Percentiles rank a stretch among this genome's conserved stretches.
These are phyloP conservation scores for Malania oleifera DNA, from an alignment of 164 flowering plant genomes.

Conservation along the genomic window DNA sequence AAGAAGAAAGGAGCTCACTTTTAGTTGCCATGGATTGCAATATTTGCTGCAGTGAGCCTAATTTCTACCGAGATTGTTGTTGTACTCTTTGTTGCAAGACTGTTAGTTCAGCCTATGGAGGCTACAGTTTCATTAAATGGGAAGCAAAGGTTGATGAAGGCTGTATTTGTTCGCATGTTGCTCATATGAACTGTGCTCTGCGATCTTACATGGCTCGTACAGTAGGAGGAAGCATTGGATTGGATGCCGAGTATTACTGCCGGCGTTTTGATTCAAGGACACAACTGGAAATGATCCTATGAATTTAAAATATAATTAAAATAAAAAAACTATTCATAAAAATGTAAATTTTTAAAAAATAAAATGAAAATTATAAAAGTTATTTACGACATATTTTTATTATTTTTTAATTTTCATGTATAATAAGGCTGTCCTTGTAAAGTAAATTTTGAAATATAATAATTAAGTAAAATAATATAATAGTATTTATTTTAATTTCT, in stretches of 20 bases:
- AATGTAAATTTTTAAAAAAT: too few species aligned
- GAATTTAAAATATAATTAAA: too few species aligned
- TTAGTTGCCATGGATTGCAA: conserved; percentile 53
- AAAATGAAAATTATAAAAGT: too few species aligned
- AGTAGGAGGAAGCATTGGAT: conserved; percentile 69
- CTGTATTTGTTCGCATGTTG: conserved; percentile 67
- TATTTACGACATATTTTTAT: too few species aligned
- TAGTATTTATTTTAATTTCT: too few species aligned
- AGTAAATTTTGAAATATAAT: too few species aligned
- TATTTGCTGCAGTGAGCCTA: conserved; percentile 63
- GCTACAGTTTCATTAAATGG: conserved; percentile 67
- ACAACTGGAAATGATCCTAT: too few species aligned
- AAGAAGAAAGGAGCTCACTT: conserved; percentile 19
- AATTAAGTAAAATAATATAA: too few species aligned
- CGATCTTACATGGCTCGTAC: conserved; percentile 82
- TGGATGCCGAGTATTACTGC: conserved; percentile 83
- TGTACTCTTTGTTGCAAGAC: conserved; percentile 71
- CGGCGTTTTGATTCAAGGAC: conserved; percentile 83
- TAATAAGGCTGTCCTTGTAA: too few species aligned
- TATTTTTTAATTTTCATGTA: too few species aligned
- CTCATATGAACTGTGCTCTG: conserved; percentile 80
- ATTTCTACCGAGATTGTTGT: conserved; percentile 56
- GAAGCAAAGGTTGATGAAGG: conserved; percentile 42
- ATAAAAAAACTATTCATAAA: too few species aligned
- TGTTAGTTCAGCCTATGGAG: conserved; percentile 23